phyloP scores from a whole-genome alignment of 495 filamentous ascomycete genomes.

The Neurospora sp. region DNA sequence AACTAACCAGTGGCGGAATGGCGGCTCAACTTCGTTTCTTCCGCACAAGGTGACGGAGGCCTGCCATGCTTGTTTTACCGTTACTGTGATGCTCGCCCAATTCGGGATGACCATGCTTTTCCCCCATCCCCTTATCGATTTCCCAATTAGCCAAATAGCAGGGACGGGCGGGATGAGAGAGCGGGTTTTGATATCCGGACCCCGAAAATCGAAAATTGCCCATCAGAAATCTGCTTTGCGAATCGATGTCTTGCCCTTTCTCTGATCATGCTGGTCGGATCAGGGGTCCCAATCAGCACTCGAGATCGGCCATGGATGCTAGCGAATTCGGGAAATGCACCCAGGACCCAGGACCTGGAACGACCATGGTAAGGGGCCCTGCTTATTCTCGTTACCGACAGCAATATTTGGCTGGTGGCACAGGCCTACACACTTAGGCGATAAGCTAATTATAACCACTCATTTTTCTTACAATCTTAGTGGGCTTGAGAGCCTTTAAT shows the following conservation, averaged over 20 bases:
- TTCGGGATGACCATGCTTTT: not conserved
- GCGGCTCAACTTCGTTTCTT: not conserved
- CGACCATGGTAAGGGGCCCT: not conserved
- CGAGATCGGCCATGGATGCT: not conserved
- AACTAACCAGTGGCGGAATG: not conserved
- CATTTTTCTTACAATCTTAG: not conserved
- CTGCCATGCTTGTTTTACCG: not conserved
- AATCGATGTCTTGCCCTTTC: not conserved
- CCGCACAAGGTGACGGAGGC: not conserved
- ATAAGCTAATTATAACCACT: not conserved
- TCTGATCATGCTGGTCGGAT: not conserved
- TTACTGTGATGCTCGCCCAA: not conserved
- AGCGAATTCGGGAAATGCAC: not conserved
- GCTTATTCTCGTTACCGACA: not conserved
- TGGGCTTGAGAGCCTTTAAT: not conserved
- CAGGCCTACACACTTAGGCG: not conserved
- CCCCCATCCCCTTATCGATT: not conserved
- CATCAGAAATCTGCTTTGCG: not conserved
- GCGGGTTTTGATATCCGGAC: not conserved
- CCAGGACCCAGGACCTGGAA: not conserved
- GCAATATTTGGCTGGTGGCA: not conserved
- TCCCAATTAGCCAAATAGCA: not conserved
- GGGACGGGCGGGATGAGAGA: not conserved
- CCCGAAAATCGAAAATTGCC: not conserved
- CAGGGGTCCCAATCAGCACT: not conserved